phyloP scores from a whole-genome alignment of 768 basidiomycete species.

The Leccinum olivaceopallidum region DNA sequence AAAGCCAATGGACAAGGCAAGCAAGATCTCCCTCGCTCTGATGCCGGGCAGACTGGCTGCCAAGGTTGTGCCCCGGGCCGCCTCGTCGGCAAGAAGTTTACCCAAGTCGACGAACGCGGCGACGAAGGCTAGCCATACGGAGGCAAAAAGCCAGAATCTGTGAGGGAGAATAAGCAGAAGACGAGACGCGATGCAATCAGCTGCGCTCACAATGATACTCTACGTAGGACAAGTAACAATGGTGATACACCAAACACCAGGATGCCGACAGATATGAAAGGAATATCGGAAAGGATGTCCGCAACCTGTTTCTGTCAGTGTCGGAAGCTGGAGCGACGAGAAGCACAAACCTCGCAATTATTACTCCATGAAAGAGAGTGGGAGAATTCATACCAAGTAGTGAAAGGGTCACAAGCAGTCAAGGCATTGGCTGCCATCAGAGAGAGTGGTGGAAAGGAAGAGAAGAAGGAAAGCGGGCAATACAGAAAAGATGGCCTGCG shows the following conservation, averaged over 20 bases:
- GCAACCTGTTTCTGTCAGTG: conserved; percentile 44
- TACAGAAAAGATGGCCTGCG: neutral
- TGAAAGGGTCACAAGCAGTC: conserved; percentile 12
- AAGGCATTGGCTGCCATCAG: conserved; percentile 20
- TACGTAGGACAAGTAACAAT: conserved; percentile 55
- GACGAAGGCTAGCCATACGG: conserved; percentile 59
- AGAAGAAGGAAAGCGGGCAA: conserved; percentile 8
- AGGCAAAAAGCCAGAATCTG: conserved; percentile 56
- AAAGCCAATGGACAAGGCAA: conserved; percentile 56
- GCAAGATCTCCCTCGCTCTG: conserved; percentile 56
- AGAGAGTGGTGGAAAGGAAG: conserved; percentile 18
- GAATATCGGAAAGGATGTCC: conserved; percentile 61
- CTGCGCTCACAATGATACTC: conserved; percentile 48
- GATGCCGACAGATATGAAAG: conserved; percentile 66
- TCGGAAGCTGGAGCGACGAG: neutral
- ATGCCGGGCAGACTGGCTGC: conserved; percentile 36
- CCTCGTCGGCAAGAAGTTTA: conserved; percentile 47
- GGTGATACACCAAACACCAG: conserved; percentile 60
- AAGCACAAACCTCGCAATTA: conserved; percentile 44
- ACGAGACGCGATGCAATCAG: neutral
- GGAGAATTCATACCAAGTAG: conserved; percentile 25
- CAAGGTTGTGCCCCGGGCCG: conserved; percentile 25
- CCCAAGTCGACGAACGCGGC: conserved; percentile 65
- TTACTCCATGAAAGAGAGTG: conserved; percentile 39
- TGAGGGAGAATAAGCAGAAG: conserved; percentile 5